Conservation (phyloP, 306 rosid genomes). For the Lithocarpus polystachyus region DNA sequence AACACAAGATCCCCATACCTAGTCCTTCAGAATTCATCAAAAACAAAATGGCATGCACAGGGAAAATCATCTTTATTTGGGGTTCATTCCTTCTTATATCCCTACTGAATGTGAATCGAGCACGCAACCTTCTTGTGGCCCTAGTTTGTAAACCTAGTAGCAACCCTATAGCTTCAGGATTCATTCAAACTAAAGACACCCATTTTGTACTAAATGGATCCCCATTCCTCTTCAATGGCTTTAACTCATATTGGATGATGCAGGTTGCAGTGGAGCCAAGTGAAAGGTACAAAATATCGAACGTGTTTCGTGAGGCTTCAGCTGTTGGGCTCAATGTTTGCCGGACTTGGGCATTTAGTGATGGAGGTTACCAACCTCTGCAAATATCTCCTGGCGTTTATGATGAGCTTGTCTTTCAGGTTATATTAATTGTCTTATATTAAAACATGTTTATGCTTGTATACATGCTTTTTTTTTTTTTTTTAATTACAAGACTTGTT, state of each 20-base stretch:
- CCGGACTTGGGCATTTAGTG: conserved; percentile 59
- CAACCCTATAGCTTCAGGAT: neutral
- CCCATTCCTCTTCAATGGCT: conserved; percentile 48
- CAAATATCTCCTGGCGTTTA: conserved; percentile 47
- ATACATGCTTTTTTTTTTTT: too few species aligned
- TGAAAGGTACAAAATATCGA: conserved; percentile 34
- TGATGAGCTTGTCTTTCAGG: conserved; percentile 48
- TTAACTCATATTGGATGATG: conserved; percentile 66
- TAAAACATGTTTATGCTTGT: too few species aligned
- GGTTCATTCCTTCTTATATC: neutral
- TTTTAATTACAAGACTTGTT: neutral
- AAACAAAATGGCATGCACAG: conserved; percentile 11
- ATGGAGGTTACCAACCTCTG: conserved; percentile 45
- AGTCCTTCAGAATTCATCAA: neutral
- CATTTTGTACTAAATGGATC: conserved; percentile 27
- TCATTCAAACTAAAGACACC: conserved; percentile 36
- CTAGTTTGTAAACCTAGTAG: conserved; percentile 23
- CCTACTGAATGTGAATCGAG: neutral
- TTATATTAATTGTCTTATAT: neutral
- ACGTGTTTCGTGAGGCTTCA: conserved; percentile 47
- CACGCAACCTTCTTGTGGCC: conserved; percentile 1
- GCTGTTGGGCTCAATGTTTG: conserved; percentile 45
- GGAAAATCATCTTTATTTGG: neutral
- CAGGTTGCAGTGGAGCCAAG: conserved; percentile 39
- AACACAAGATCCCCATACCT: neutral